Conservation (phyloP, 139 green algal species). For the Chlorella vulgaris region DNA sequence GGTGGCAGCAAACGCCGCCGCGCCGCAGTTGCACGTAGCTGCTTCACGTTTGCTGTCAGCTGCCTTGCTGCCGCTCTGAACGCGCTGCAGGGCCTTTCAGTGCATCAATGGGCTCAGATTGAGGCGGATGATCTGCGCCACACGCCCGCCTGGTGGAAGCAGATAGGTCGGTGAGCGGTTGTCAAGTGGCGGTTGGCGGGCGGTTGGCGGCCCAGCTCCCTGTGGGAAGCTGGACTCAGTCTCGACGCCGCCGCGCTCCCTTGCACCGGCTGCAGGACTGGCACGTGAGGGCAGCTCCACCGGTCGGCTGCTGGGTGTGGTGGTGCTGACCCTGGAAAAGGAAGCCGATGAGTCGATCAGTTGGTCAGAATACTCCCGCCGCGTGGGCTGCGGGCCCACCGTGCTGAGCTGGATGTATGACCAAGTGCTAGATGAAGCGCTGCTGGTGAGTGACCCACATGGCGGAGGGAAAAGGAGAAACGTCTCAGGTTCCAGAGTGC, state of each 20-base stretch:
- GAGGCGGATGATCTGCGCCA: slow-evolving; percentile 23
- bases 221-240: no score
- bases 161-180: slow-evolving; percentile 3
- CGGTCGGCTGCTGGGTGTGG: slow-evolving; percentile 29
- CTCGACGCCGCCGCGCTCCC: no score
- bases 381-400: slow-evolving; percentile 33
- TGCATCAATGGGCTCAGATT: slow-evolving; percentile 27
- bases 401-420: slow-evolving; percentile 29
- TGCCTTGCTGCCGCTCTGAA: no score
- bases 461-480: no score
- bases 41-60: no score
- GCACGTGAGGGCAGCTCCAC: slow-evolving; percentile 12
- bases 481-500: no score
- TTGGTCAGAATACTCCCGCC: slow-evolving; percentile 31
- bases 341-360: slow-evolving; percentile 21
- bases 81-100: slow-evolving; percentile 18
- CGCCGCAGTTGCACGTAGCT: no score
- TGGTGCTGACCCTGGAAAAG: slow-evolving; percentile 36
- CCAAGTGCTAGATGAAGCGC: slow-evolving; percentile 43
- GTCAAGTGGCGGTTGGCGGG: background rate
- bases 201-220: background rate
- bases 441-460: slow-evolving; percentile 20
- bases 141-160: slow-evolving; percentile 16
- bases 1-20: no score
- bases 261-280: slow-evolving; percentile 22